Conservation (phyloP, 2,329 filamentous ascomycete species). For the Furcasterigmium sp. region DNA sequence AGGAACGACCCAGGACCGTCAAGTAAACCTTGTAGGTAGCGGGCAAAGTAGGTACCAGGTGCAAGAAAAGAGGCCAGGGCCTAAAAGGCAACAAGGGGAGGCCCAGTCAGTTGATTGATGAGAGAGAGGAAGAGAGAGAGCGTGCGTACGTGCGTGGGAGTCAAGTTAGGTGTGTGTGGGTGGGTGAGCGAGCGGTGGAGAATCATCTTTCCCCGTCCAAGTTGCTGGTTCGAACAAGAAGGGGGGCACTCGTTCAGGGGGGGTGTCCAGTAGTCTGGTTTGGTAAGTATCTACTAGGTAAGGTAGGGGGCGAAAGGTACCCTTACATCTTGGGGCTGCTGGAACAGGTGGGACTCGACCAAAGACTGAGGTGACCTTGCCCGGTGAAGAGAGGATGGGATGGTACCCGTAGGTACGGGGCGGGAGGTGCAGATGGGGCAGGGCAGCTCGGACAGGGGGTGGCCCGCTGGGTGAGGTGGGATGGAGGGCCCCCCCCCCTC, state of each 20-base stretch:
- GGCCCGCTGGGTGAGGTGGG: neutral
- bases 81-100: neutral
- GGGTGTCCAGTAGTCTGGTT: neutral
- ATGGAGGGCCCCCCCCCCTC: too few species aligned
- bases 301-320: neutral
- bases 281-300: neutral
- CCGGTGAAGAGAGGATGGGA: too few species aligned
- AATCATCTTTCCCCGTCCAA: neutral
- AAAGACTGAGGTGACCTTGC: too few species aligned
- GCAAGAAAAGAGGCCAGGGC: slow-evolving; percentile 1
- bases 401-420: neutral
- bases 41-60: neutral
- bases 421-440: neutral
- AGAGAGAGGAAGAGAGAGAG: neutral
- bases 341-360: neutral
- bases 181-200: neutral
- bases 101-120: slow-evolving; percentile 1
- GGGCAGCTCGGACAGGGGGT: neutral
- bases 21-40: neutral
- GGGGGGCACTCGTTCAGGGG: neutral
- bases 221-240: neutral
- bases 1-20: neutral
- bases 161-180: neutral
- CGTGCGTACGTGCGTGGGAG: neutral
- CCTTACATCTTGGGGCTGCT: too few species aligned